phyloP scores from a whole-genome alignment of 208 protist genomes.

The Trypanosoma rangeli region DNA sequence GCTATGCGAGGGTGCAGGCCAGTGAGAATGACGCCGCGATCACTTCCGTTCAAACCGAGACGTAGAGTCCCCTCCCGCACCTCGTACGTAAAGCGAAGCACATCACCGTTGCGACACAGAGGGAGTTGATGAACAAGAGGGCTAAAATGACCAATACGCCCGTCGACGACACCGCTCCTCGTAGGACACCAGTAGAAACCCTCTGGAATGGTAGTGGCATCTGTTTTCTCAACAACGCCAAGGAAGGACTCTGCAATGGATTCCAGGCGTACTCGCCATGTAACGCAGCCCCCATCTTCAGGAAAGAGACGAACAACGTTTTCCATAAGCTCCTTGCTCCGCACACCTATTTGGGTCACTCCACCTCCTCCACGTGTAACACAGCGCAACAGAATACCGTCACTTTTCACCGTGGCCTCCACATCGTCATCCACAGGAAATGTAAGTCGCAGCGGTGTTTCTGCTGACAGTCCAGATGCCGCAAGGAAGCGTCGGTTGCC shows the following conservation, averaged over 20 bases:
- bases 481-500: background rate
- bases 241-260: slow-evolving; percentile 68
- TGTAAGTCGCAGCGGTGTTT: slow-evolving; percentile 29
- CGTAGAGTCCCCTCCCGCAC: slow-evolving; percentile 36
- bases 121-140: slow-evolving; percentile 45
- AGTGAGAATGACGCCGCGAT: slow-evolving; percentile 52
- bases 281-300: slow-evolving; percentile 52
- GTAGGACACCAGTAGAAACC: slow-evolving; percentile 88
- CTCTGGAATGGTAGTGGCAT: slow-evolving; percentile 37
- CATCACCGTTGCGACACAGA: slow-evolving; percentile 59
- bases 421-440: slow-evolving; percentile 76
- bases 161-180: slow-evolving; percentile 50
- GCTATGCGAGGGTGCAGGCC: slow-evolving; percentile 53
- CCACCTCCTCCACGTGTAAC: slow-evolving; percentile 33
- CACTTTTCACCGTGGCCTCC: slow-evolving; percentile 45
- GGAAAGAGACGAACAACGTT: slow-evolving; percentile 37
- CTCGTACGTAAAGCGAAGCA: slow-evolving; percentile 64
- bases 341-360: slow-evolving; percentile 70
- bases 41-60: slow-evolving; percentile 49
- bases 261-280: slow-evolving; percentile 76
- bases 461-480: background rate
- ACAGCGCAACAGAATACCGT: slow-evolving; percentile 65
- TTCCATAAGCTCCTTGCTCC: slow-evolving; percentile 72
- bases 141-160: slow-evolving; percentile 46
- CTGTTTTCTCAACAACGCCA: slow-evolving; percentile 66